Evolutionary conservation across 2,329 filamentous ascomycete species (phyloP), one percentile per base, ranked within the genome.

Genomic region (Penicillium polonicum): DNA sequence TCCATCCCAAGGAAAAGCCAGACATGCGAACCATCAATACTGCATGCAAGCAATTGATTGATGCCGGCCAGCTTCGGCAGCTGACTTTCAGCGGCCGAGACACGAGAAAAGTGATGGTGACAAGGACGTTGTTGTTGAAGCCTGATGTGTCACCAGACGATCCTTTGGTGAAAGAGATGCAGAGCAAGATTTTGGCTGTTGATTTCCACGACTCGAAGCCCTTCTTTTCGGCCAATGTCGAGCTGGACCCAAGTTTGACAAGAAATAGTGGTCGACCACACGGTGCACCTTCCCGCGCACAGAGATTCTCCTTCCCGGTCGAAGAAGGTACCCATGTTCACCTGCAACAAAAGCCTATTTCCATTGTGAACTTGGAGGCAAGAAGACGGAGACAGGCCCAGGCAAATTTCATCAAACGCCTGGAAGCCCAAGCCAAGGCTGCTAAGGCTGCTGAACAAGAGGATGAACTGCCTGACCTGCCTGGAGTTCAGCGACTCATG

Each of bases 21-120:
- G 82, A 85, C 60, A 73, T 78, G 36, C 76, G 79, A 38, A 85
- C 84, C 2, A 69, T 87, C 31, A 79, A 76, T 29, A 75, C 74
- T 15, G 73, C 80, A 2, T 70, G 85, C 48, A 82, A 81, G 58
- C 68, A 75, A 21, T 70, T 87, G 59, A 71, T 84, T 38, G 75
- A 78, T 39, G 70, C 75, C 21, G 79, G 80, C 12, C 81, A 79
- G 54, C 69, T 87, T 41, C 81, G 79, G 46, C 80, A 82, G 59
- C 68, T 83, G 45, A 78, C 72, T 1, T 85, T 85, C 65, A 76
- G 75, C 17, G 83, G 83, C 61, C 76, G 73, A 58, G 76, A 79
- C 19, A 72, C 68, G 31, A 78, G 78, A 55, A 82, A 81, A 1
- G 65, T 77, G 5, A 78, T 79, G 64, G 73, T 80, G 19, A 80